Base-by-base conservation (phyloP, 1,284 basidiomycete species). In the Puccinia horiana region DNA sequence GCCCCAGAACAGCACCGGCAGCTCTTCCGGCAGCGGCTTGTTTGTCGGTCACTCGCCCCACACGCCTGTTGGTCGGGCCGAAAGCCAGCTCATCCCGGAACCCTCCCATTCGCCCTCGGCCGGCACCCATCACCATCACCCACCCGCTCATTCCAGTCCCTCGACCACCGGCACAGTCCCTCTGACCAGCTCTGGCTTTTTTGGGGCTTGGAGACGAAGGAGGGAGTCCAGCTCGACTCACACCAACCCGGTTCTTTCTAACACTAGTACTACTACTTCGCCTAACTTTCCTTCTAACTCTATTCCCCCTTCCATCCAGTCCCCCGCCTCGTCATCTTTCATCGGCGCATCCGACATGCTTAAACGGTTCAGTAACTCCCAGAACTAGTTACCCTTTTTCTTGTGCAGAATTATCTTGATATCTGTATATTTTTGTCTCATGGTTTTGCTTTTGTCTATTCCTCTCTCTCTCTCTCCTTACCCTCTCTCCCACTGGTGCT, bases 321-420 rank as follows among this genome's bases (percentile, higher is more conserved):
- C 58, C 11, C 70, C 70, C 1, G 23, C 47, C n/a, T 32, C 70
- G 1, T 29, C 49, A 29, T 81, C 78, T 6, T 81, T 73, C 32
- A 44, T 49, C 29, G 78, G 67, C 23, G 78, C 78, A n/a, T 72
- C 65, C 20, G 78, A 81, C 5, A 44, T 81, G 56, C 47, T 81
- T 2, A 81, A 73, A 73, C 65, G 69, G 42, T 73, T 81, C 58
- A 81, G 78, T 63, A 49, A n/a, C 44, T 44, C 56, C 47, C 44
- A 47, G 44, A 47, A 47, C 44, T 47, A 47, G 44, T 47, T n/a
- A n/a, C n/a, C n/a, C n/a, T n/a, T n/a, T n/a, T n/a, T n/a, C n/a
- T n/a, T n/a, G n/a, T n/a, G n/a, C n/a, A n/a, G n/a, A n/a, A n/a
- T n/a, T n/a, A n/a, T n/a, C n/a, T n/a, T n/a, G n/a, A n/a, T n/a